Evolutionary conservation across 768 basidiomycete species (phyloP).

Genomic region (Austroboletus eburneus): DNA sequence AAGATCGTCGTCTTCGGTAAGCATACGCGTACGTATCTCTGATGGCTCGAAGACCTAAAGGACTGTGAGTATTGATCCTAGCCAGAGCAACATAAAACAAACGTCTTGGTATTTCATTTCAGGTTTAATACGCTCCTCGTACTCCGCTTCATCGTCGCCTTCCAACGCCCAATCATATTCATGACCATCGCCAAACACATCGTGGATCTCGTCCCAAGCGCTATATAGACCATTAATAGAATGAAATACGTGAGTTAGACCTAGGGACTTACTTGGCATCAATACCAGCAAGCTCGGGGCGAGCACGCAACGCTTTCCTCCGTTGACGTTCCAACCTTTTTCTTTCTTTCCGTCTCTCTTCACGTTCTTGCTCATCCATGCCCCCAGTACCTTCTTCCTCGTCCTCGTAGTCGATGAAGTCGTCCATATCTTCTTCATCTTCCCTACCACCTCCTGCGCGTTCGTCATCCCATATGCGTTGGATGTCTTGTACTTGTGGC

Average conservation of each 20-base stretch:
- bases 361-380: conserved; percentile 73
- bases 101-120: conserved; percentile 89
- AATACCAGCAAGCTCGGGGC: conserved; percentile 72
- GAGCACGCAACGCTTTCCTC: conserved; percentile 58
- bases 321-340: conserved; percentile 59
- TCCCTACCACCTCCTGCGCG: conserved; percentile 41
- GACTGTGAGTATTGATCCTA: conserved; percentile 7
- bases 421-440: conserved; percentile 64
- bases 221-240: conserved; percentile 38
- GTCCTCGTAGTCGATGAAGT: conserved; percentile 76
- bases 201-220: conserved; percentile 93
- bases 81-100: conserved; percentile 12
- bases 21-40: conserved; percentile 82
- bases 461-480: conserved; percentile 80
- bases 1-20: conserved; percentile 91
- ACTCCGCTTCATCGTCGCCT: conserved; percentile 62
- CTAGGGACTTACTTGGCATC: conserved; percentile 68
- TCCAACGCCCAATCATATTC: conserved; percentile 95
- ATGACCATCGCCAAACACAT: conserved; percentile 93
- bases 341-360: conserved; percentile 67
- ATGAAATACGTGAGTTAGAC: neutral
- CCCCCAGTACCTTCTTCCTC: conserved; percentile 78
- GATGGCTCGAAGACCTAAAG: conserved; percentile 94
- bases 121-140: conserved; percentile 49
- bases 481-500: conserved; percentile 54